Base-by-base conservation (phyloP, 768 basidiomycete species). In the Xanthoconium stramineum region DNA sequence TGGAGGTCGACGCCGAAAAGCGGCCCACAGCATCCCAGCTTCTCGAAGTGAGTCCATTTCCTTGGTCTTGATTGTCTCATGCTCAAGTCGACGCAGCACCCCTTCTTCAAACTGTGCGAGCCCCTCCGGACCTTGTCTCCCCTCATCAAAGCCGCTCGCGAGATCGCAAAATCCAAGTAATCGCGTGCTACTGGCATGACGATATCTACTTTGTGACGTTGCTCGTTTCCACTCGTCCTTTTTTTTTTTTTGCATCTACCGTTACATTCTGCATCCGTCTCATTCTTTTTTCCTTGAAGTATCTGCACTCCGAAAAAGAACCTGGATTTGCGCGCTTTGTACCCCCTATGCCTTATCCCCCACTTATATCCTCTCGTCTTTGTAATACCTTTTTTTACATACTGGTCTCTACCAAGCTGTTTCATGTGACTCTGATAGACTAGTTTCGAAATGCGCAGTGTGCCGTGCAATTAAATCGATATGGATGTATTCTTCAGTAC, bases 1-100 rank as follows among this genome's bases (percentile, higher is more conserved):
- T 98, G 45, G 94, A 97, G 65, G 97, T 98, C 17, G 94, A 98
- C 65, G 89, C 91, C 14, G 95, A 98, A 69, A 94, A 91, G 74
- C 81, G 97, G 55, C 96, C 94, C 0, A 87, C 83, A 48, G 94
- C 95, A 3, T 85, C 86, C 2, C 82, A 88, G 64, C 77, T 97
- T 28, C 75, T 97, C 43, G 79, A 84, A 72, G 93, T 94, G 59
- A 57, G 82, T 67, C 54, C 53, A 19, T 55, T 35, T 40, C 28
- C 8, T 12, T 0, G 1, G 32, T 29, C 9, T 8, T 43, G n/a
- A 38, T 52, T 14, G 29, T 35, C 12, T 5, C 32, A 47, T 40
- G 43, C 51, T 62, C 50, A 64, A 32, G 56, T 10, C 10, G 35
- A 11, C 39, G 11, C 67, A 92, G 84, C 93, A 95, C 70, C 83